Base-by-base conservation (phyloP, 495 filamentous ascomycete genomes). In the Aspergillus taichungensis region DNA sequence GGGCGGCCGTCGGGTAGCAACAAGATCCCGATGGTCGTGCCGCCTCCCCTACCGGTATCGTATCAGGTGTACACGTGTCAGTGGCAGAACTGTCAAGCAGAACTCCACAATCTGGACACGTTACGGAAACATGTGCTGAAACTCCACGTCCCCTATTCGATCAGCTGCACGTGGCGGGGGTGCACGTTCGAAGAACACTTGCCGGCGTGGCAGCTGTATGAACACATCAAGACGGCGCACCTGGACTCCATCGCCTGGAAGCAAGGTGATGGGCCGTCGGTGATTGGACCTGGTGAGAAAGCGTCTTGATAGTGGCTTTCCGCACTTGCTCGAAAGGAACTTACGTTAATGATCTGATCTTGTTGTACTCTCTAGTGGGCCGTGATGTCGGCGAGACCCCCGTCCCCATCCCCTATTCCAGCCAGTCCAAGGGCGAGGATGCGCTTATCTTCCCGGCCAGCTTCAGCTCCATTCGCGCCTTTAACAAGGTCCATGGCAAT, bases 71-170 rank as follows among this genome's bases (percentile, higher is more conserved):
- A 69, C 59, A 61, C 69, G 32, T 90, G 85, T 57, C 52, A 64
- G 30, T 88, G 85, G 85, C 56, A 71, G 32, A 59, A 64, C 6
- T 94, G 87, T 54, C 68, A 70, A 5, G 78, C 81, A 0, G 75
- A 88, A 55, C 67, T 92, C 3, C 86, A 91, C 50, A 90, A 89
- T 55, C 56, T 88, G 30, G 75, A 81, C 2, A 80, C 80, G 0
- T 68, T 92, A 13, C 76, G 78, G 43, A 76, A 74, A 42, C 87
- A 94, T 56, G 55, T 90, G 13, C 52, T 69, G 29, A 74, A 80
- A 43, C 63, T 80, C 5, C 85, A 72, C 34, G 54, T 67, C 4
- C 56, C 58, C 1, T 47, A 62, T 31, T 54, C 37, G 49, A 59
- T 55, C 33, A 48, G 29, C 10, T 73, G 69, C 40, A 48, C 36